These are phyloP conservation scores for Thozetella sp. DNA, from an alignment of 495 filamentous ascomycete genomes.

Conservation along the genomic window DNA sequence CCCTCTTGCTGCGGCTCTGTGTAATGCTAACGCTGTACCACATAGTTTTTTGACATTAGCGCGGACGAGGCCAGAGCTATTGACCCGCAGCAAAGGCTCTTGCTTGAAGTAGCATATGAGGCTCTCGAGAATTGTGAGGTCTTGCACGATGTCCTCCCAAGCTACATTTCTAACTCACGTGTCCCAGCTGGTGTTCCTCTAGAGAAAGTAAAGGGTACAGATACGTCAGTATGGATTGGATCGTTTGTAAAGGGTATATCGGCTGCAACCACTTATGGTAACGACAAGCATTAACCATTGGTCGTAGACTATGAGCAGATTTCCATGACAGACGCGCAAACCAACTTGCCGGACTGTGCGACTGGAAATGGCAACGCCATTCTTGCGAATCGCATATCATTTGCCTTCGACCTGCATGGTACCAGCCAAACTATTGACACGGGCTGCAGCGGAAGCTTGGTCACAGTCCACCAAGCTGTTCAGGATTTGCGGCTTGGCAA, in stretches of 20 bases:
- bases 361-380: slow-evolving; percentile 37
- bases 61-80: slow-evolving; percentile 43
- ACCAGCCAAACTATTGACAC: slow-evolving; percentile 72
- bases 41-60: slow-evolving; percentile 51
- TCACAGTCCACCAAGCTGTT: slow-evolving; percentile 64
- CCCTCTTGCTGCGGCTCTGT: too few relatives aligned
- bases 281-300: slow-evolving; percentile 8
- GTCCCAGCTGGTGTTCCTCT: slow-evolving; percentile 24
- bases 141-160: neutral
- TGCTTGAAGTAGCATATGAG: slow-evolving; percentile 55
- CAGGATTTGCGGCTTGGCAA: slow-evolving; percentile 63
- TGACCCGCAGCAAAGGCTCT: slow-evolving; percentile 23
- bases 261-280: neutral
- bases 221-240: slow-evolving; percentile 34
- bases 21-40: neutral
- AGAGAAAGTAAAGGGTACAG: slow-evolving; percentile 21
- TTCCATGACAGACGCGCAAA: slow-evolving; percentile 11
- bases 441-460: slow-evolving; percentile 70
- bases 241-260: slow-evolving; percentile 33
- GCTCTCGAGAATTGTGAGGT: slow-evolving; percentile 41
- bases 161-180: neutral
- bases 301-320: slow-evolving; percentile 32
- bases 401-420: slow-evolving; percentile 46
- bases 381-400: slow-evolving; percentile 54
- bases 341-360: neutral